These are phyloP conservation scores for Mycena sp. DNA, from an alignment of 1,284 basidiomycete species.

Conservation along the genomic window DNA sequence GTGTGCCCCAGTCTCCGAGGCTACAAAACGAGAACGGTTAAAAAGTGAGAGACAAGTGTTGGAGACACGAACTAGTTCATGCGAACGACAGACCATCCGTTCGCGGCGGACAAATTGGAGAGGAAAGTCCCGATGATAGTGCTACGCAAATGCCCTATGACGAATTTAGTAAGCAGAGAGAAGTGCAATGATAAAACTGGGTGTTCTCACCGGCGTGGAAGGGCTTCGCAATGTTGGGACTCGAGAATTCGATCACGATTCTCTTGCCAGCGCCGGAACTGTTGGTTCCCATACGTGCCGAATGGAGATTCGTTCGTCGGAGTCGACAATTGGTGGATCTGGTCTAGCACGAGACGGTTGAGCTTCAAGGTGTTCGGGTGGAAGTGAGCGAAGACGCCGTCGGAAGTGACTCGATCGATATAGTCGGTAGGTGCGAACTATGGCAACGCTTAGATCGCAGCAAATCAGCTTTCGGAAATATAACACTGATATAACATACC, in stretches of 20 bases:
- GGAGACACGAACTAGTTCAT: constrained; percentile 26
- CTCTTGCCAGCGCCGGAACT: constrained; percentile 17
- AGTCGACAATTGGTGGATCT: constrained; percentile 9
- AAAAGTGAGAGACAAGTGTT: neutral
- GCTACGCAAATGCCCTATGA: constrained; percentile 31
- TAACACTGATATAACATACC: no score
- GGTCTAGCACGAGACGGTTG: constrained; percentile 8
- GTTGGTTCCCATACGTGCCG: constrained; percentile 15
- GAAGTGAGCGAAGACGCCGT: constrained; percentile 14
- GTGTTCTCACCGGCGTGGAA: constrained; percentile 32
- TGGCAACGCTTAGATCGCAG: no score
- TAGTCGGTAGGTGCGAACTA: no score
- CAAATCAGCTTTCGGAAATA: no score
- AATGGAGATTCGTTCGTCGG: neutral
- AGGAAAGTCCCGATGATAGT: constrained; percentile 31
- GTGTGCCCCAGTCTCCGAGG: constrained; percentile 32
- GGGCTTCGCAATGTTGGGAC: constrained; percentile 30
- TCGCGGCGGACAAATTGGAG: constrained; percentile 23
- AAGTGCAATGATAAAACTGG: no score
- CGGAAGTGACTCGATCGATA: constrained; percentile 1
- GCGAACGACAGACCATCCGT: constrained; percentile 19
- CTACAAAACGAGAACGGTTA: neutral
- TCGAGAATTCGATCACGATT: constrained; percentile 22
- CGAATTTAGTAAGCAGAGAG: no score
- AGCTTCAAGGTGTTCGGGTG: neutral